These are phyloP conservation scores for Peniophora sp. DNA, from an alignment of 1,284 basidiomycete species.

Conservation along the genomic window DNA sequence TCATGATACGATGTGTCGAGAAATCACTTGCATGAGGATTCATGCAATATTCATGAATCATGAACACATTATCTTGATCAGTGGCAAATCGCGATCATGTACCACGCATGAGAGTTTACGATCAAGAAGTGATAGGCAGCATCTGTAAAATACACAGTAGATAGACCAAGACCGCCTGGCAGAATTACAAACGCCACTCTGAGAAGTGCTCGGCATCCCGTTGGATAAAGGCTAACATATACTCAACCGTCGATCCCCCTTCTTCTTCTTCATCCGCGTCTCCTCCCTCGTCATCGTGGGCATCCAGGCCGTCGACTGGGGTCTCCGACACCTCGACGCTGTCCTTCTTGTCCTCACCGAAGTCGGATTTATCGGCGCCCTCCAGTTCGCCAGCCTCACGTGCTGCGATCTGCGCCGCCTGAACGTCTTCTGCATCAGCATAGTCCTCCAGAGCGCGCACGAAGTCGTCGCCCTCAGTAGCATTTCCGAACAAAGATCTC, in stretches of 20 bases:
- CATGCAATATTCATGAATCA: too few species aligned
- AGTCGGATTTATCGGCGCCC: conserved; percentile 74
- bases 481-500: conserved; percentile 71
- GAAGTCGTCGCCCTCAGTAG: conserved; percentile 28
- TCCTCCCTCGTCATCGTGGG: conserved; percentile 19
- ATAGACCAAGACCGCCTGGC: too few species aligned
- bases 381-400: conserved; percentile 64
- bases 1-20: too few species aligned
- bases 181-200: conserved; percentile 39
- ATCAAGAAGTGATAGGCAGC: too few species aligned
- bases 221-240: conserved; percentile 78
- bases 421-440: conserved; percentile 83
- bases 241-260: conserved; percentile 73
- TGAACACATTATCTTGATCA: too few species aligned
- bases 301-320: conserved; percentile 14
- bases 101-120: too few species aligned
- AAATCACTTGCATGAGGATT: too few species aligned
- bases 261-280: conserved; percentile 38
- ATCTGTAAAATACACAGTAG: too few species aligned
- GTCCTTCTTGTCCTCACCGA: conserved; percentile 37
- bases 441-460: conserved; percentile 73
- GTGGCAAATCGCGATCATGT: too few species aligned
- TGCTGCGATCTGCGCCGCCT: conserved; percentile 74
- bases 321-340: conserved; percentile 1
- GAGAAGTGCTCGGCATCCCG: conserved; percentile 73